Base-by-base conservation (phyloP, 2,329 filamentous ascomycete genomes). In the Aspergillus ibericus region DNA sequence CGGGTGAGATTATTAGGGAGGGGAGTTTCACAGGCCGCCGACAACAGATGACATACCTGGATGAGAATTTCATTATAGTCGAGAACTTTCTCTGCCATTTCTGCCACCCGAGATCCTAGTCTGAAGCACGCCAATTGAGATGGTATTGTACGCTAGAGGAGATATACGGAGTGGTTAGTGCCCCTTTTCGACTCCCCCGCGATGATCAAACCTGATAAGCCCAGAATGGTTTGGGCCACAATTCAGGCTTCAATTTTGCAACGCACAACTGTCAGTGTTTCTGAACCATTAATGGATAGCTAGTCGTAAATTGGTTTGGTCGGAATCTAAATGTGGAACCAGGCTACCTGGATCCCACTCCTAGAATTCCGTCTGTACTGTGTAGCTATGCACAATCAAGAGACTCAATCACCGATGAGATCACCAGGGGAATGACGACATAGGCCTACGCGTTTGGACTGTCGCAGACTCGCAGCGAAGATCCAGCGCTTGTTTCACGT, bases 11-110 rank as follows among this genome's bases (percentile, higher is more conserved):
- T 18, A 8, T 5, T 29, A 16, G 34, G 15, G 34, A 5, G 7
- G 7, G 10, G 20, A 9, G n/a, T 36, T 35, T 10, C 35, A 38
- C 16, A 38, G 5, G 2, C 13, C 4, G 35, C 10, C n/a, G 15
- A 32, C 7, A 32, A 10, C 22, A 13, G 13, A 13, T 16, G 32
- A 54, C 56, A 7, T 60, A 70, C 68, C 61, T 70, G 66, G 16
- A 56, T 35, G 13, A 69, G 61, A 15, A 64, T 38, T 18, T 63
- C 59, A 34, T 67, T 69, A 20, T 69, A 68, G 49, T 66, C 57
- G 10, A 42, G 18, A 12, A 18, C 22, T 12, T 29, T 16, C 4
- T 54, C 47, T 16, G 34, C 20, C 55, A 25, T 18, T 34, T 53
- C 22, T n/a, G 48, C 27, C 27, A 60, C 50, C 46, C 54, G 22